These are phyloP conservation scores for Stephania japonica DNA, from an alignment of 164 flowering plant species.

Conservation along the genomic window DNA sequence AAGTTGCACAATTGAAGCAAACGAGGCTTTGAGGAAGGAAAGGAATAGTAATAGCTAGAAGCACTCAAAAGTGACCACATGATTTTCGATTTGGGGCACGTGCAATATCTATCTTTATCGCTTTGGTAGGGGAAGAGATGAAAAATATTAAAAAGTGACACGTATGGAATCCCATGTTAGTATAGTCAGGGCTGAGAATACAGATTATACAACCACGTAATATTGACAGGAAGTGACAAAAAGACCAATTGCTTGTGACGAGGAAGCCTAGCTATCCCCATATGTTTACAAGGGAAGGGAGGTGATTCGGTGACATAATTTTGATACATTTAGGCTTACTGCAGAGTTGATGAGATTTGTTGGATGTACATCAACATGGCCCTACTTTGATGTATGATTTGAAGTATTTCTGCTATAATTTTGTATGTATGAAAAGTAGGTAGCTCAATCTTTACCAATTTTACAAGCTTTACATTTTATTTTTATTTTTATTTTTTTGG, in stretches of 20 bases:
- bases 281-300: background rate
- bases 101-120: background rate
- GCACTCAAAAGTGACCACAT: background rate
- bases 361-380: no score
- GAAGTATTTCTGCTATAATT: no score
- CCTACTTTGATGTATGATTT: no score
- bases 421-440: no score
- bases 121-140: no score
- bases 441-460: no score
- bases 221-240: background rate
- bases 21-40: background rate
- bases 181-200: background rate
- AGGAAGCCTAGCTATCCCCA: no score
- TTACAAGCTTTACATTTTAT: no score
- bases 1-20: background rate
- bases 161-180: background rate
- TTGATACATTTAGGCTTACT: background rate
- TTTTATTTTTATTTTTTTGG: no score
- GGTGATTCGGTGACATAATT: background rate
- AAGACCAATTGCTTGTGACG: background rate
- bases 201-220: no score
- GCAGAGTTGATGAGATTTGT: background rate
- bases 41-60: background rate
- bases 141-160: background rate
- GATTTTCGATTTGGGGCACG: background rate